Evolutionary conservation across 2,329 filamentous ascomycete genomes (phyloP), one percentile per base, ranked within the genome.

Genomic region (Berkeleyomyces rouxiae): DNA sequence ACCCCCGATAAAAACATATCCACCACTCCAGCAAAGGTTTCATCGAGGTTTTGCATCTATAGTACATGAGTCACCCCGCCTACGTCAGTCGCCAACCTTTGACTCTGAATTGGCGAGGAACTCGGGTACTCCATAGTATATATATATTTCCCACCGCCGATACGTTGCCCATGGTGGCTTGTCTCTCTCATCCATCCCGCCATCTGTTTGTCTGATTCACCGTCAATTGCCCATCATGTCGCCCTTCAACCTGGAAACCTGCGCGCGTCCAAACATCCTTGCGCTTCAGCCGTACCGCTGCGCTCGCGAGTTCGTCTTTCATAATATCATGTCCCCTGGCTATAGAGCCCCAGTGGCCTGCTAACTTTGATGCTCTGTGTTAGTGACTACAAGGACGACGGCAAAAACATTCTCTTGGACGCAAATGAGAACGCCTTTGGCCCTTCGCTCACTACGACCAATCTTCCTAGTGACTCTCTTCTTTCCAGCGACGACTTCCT

Each of bases 301-400:
- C 71, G 88, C 88, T 37, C 76, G 88, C 80, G 88, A 92, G 87
- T 90, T 76, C 74, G 84, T 74, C 59, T 58, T 64, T 66, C 66
- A 64, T 3, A 37, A 13, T 53, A 4, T 6, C 49, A 13, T 9
- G 11, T 10, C 10, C 7, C 13, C 6, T 13, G 11, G 49, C 36
- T 53, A 23, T 53, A 2, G 23, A 23, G n/a, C 42, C 33, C 59
- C 23, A 51, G n/a, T 13, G 10, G 43, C 16, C 11, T 51, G n/a
- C 51, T 53, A 42, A 46, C 3, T 37, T 62, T 2, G 40, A 68
- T 59, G 70, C 58, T 59, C 71, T 68, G 61, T 70, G 59, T 60
- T 71, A 95, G 90, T 77, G 93, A 99, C 81, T 97, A 99, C 82
- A 96, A 99, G 77, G 92, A 99, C 73, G 88, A 99, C 72, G 93